Evolutionary conservation across 1,284 basidiomycete species (phyloP), one percentile per base, ranked within the genome.

Genomic region (Cutaneotrichosporon dermatis): DNA sequence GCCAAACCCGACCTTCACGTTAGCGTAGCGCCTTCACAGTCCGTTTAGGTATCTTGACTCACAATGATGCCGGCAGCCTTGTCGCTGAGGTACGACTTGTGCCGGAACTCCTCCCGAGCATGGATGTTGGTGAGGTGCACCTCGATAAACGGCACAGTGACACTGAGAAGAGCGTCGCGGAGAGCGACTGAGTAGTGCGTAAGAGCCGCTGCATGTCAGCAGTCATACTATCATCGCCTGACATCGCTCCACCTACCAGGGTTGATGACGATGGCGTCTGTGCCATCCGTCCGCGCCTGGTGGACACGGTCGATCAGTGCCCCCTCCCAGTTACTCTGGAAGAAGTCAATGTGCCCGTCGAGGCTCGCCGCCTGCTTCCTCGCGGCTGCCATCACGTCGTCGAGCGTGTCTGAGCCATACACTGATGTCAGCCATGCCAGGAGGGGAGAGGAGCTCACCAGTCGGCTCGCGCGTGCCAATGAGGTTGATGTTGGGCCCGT

Each of bases 401-500:
- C 6, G 33, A 49, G 46, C 34, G 46, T 49, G 75, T 77, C 25
- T 68, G 55, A 57, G 36, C 76, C 76, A 63, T 78, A 78, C 60
- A 72, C 64, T 68, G 33, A 2, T 10, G 43, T 49, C 34, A 49
- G 46, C 12, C 6, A 25, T 10, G 46, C 10, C 12, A 13, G 45
- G 13, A 39, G 11, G n/a, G 15, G n/a, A n/a, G n/a, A 13, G 15
- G n/a, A 40, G 10, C 44, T 15, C 46, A 36, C 40, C 46, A 3
- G 46, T 49, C 4, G 46, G 76, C 63, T 78, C 76, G 11, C 76
- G 57, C 13, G 69, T 73, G 8, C 76, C 76, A 9, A 78, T 65
- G 4, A 77, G 62, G 62, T 77, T 77, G 16, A 78, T 65, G 51
- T 77, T 78, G 11, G 76, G 76, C 6, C 76, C 76, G 59, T 70